These are phyloP conservation scores for Combretum micranthum DNA, from an alignment of 345 rosid genomes.

Conservation along the genomic window DNA sequence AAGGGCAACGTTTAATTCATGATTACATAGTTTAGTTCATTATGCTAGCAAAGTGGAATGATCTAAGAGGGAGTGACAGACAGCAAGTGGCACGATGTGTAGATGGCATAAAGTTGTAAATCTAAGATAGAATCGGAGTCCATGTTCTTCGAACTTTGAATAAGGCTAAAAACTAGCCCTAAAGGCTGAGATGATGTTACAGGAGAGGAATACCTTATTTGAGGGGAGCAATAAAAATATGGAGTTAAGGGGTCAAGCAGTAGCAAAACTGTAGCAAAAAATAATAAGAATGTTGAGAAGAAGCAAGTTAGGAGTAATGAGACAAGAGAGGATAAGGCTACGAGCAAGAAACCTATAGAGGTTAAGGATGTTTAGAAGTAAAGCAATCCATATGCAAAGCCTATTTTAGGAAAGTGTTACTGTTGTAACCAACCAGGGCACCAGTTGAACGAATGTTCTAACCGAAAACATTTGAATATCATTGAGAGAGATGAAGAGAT, in stretches of 20 bases:
- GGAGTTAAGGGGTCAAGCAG: not conserved
- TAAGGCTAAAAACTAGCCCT: too few relatives aligned
- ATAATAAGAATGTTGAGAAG: too few relatives aligned
- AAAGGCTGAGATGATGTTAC: too few relatives aligned
- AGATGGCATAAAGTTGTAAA: not conserved
- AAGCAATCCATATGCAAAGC: too few relatives aligned
- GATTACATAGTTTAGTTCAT: conserved; percentile 1
- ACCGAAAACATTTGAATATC: too few relatives aligned
- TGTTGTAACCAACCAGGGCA: conserved; percentile 1
- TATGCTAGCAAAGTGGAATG: conserved; percentile 3
- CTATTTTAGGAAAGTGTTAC: not conserved
- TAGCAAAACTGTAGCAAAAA: not conserved
- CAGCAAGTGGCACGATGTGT: conserved; percentile 5
- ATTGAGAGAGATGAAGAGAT: too few relatives aligned
- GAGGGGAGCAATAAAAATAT: too few relatives aligned
- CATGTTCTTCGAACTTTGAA: not conserved
- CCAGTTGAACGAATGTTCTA: not conserved
- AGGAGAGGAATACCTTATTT: too few relatives aligned
- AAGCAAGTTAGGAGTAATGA: too few relatives aligned
- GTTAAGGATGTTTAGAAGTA: too few relatives aligned
- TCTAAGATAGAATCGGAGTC: not conserved
- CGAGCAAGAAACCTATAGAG: too few relatives aligned
- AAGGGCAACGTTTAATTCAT: not conserved
- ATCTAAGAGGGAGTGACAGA: not conserved
- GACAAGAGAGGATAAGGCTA: too few relatives aligned